Conservation (phyloP, 2,329 filamentous ascomycete genomes). For the Pseudogymnoascus sp. region DNA sequence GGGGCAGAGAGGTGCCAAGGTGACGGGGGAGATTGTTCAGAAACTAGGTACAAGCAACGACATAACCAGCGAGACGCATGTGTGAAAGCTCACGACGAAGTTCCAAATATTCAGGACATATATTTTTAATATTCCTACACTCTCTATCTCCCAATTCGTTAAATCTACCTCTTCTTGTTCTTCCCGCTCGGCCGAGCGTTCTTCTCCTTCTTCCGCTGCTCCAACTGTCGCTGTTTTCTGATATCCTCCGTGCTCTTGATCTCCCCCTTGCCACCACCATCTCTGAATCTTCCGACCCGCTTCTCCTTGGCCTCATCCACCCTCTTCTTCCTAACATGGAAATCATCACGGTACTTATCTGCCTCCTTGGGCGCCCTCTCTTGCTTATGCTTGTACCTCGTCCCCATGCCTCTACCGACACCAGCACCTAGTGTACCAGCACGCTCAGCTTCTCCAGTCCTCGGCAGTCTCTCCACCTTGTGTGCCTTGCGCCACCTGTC, state of each 20-base stretch:
- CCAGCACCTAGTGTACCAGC: slow-evolving; percentile 28
- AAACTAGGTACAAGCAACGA: not conserved
- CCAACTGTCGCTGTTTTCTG: slow-evolving; percentile 67
- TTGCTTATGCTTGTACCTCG: slow-evolving; percentile 75
- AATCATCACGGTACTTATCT: slow-evolving; percentile 88
- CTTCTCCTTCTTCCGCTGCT: slow-evolving; percentile 74
- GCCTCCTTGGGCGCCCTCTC: slow-evolving; percentile 87
- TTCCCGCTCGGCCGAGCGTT: slow-evolving; percentile 74
- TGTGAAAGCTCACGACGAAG: not conserved
- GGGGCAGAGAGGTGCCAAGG: not conserved
- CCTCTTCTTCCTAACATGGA: slow-evolving; percentile 81
- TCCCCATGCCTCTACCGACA: slow-evolving; percentile 36
- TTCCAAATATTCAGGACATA: not conserved
- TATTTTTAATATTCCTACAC: not conserved
- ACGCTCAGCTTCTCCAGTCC: slow-evolving; percentile 73
- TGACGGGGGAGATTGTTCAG: not conserved
- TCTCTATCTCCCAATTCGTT: not conserved
- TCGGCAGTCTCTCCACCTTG: slow-evolving; percentile 68
- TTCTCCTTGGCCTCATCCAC: slow-evolving; percentile 82
- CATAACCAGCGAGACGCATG: not conserved
- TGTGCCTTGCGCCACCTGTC: slow-evolving; percentile 87
- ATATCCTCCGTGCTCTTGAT: slow-evolving; percentile 78
- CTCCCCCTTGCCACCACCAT: slow-evolving; percentile 67
- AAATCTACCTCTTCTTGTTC: slow-evolving; percentile 17
- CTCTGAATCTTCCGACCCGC: slow-evolving; percentile 64